Evolutionary conservation across 345 rosid genomes (phyloP).

Genomic region (Aquilaria malaccensis): DNA sequence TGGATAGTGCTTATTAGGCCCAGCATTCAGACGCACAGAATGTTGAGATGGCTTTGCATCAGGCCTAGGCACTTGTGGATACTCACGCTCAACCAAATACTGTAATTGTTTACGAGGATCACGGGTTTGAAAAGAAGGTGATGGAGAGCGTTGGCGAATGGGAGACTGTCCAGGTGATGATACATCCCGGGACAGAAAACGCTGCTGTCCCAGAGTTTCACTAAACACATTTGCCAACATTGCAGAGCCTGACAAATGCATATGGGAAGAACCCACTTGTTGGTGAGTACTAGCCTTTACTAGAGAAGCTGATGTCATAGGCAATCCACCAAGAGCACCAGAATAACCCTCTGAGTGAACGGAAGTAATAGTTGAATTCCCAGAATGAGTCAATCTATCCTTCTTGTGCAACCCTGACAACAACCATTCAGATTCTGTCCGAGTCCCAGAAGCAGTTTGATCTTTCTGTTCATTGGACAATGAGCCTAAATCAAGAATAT

Average conservation of each 20-base stretch:
- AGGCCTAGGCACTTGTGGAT: slow-evolving; percentile 31
- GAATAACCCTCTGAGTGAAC: slow-evolving; percentile 43
- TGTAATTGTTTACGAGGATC: slow-evolving; percentile 23
- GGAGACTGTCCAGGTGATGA: slow-evolving; percentile 47
- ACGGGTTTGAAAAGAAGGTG: slow-evolving; percentile 25
- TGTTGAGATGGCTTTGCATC: slow-evolving; percentile 42
- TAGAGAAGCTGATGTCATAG: slow-evolving; percentile 31
- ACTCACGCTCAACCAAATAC: slow-evolving; percentile 28
- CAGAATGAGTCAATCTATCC: slow-evolving; percentile 31
- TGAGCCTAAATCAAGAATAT: slow-evolving; percentile 26
- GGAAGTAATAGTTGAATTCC: slow-evolving; percentile 14
- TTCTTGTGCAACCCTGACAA: slow-evolving; percentile 26
- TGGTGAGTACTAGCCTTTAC: slow-evolving; percentile 40
- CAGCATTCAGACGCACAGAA: slow-evolving; percentile 32
- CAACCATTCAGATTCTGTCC: slow-evolving; percentile 34
- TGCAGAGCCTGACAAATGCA: slow-evolving; percentile 34
- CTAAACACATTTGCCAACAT: slow-evolving; percentile 32
- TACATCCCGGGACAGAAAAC: slow-evolving; percentile 31
- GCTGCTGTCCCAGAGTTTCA: slow-evolving; percentile 40
- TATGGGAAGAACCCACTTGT: slow-evolving; percentile 27
- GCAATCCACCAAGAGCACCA: slow-evolving; percentile 31
- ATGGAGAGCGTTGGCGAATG: slow-evolving; percentile 29
- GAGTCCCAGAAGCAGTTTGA: slow-evolving; percentile 24
- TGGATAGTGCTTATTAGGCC: slow-evolving; percentile 14
- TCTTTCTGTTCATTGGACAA: slow-evolving; percentile 54